A percentile compares a stretch with the other conserved stretches of the same genome.
These are phyloP conservation scores for Parsonsia alboflavescens DNA, from an alignment of 257 asterid species.

Conservation along the genomic window DNA sequence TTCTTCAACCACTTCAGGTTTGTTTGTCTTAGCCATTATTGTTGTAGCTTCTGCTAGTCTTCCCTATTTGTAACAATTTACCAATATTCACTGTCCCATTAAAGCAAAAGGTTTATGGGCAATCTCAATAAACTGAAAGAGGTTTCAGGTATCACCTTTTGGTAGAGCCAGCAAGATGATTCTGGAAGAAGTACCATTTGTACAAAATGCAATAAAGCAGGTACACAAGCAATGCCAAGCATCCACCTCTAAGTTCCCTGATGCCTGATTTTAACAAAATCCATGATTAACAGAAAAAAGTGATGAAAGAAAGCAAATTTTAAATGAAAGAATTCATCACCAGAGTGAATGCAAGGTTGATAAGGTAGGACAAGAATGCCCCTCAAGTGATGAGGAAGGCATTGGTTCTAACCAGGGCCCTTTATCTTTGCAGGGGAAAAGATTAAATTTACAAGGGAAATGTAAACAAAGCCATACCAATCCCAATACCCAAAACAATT, in stretches of 20 bases:
- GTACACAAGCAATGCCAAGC: no score
- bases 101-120: no score
- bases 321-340: slow-evolving; percentile 13
- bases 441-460: slow-evolving; percentile 45
- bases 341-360: slow-evolving; percentile 46
- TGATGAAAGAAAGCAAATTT: neutral
- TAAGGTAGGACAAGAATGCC: slow-evolving; percentile 41
- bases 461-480: slow-evolving; percentile 49
- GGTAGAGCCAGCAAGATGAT: no score
- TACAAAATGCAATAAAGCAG: no score
- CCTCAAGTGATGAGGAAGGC: slow-evolving; percentile 46
- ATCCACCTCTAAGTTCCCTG: no score
- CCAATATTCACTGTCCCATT: neutral
- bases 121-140: neutral
- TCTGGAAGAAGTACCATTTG: no score
- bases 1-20: slow-evolving; percentile 53
- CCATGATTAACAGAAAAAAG: neutral
- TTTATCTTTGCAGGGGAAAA: slow-evolving; percentile 42
- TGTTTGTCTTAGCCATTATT: slow-evolving; percentile 60
- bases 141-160: neutral
- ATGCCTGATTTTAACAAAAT: slow-evolving; percentile 25
- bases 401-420: slow-evolving; percentile 45
- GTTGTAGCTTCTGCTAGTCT: slow-evolving; percentile 57
- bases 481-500: slow-evolving; percentile 39
- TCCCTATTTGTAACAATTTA: slow-evolving; percentile 27